A percentile compares a stretch with the other conserved stretches of the same genome.
Evolutionary conservation across 23 red algal species (phyloP).

Genomic region (Gracilaria caudata): DNA sequence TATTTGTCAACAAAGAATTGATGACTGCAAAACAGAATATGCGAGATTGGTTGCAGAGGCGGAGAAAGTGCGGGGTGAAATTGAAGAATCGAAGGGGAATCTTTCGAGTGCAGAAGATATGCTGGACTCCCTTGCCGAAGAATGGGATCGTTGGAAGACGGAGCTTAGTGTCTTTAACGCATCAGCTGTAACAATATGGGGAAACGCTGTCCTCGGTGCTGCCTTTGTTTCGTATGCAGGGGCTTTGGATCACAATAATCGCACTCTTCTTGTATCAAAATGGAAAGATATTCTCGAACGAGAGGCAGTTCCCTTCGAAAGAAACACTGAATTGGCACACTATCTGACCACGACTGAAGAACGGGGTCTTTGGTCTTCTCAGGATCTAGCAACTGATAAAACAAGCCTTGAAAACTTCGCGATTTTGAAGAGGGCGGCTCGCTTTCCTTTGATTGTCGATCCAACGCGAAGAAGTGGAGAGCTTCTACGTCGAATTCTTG

Average conservation of each 20-base stretch:
- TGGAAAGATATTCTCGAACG: constrained; percentile 51
- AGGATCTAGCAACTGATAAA: constrained; percentile 31
- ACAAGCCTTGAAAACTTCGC: constrained; percentile 58
- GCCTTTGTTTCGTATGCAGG: constrained; percentile 79
- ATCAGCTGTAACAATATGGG: constrained; percentile 61
- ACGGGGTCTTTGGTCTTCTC: constrained; percentile 37
- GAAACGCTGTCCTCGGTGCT: constrained; percentile 61
- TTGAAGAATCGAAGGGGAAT: constrained; percentile 54
- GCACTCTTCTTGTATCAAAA: constrained; percentile 5
- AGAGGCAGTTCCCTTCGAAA: constrained; percentile 42
- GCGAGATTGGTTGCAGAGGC: constrained; percentile 54
- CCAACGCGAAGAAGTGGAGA: constrained; percentile 21
- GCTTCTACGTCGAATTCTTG: constrained; percentile 44
- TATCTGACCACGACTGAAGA: constrained; percentile 67
- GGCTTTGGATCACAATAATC: constrained; percentile 36
- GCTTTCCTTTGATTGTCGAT: constrained; percentile 67
- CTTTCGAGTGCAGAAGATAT: constrained; percentile 59
- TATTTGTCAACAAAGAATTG: constrained; percentile 44
- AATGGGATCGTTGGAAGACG: constrained; percentile 67
- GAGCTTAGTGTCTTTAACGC: constrained; percentile 46
- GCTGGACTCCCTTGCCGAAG: constrained; percentile 72
- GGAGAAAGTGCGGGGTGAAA: constrained; percentile 52
- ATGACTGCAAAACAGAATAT: constrained; percentile 58
- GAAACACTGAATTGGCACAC: background rate
- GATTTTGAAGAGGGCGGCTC: constrained; percentile 65